phyloP scores from a whole-genome alignment of 129 eudicot species.

The Flaveria trinervia region DNA sequence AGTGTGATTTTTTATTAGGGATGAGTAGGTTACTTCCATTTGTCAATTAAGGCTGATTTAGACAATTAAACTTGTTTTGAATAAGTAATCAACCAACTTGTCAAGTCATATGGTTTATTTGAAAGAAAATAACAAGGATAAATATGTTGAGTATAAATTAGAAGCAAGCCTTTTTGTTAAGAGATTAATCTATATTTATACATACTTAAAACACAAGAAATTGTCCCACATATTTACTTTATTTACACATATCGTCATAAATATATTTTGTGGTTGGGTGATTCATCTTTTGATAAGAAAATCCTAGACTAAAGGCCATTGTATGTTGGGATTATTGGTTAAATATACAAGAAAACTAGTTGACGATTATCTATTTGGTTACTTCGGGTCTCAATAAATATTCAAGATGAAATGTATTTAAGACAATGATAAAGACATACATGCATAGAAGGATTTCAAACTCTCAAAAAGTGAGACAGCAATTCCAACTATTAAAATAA shows the following conservation, averaged over 20 bases:
- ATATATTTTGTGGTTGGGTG: too few relatives aligned
- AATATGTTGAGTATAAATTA: not conserved
- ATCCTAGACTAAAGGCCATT: too few relatives aligned
- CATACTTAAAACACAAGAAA: not conserved
- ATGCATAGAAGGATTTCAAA: not conserved
- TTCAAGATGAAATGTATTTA: not conserved
- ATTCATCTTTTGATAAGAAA: too few relatives aligned
- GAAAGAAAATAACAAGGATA: not conserved
- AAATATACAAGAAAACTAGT: not conserved
- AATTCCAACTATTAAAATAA: slow-evolving; percentile 19
- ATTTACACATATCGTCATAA: not conserved
- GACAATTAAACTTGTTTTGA: not conserved
- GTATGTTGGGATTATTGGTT: too few relatives aligned
- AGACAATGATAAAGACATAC: too few relatives aligned
- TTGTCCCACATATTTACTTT: not conserved
- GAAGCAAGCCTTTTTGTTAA: not conserved
- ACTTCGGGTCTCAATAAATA: not conserved
- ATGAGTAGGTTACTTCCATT: not conserved
- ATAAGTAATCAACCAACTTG: not conserved
- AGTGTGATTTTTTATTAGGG: slow-evolving; percentile 7
- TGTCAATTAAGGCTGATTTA: not conserved
- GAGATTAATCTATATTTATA: not conserved
- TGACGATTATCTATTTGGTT: not conserved
- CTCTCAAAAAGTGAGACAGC: not conserved
- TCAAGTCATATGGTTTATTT: not conserved